Conservation (phyloP, 768 basidiomycete genomes). For the Leucocoprinus leucothites region DNA sequence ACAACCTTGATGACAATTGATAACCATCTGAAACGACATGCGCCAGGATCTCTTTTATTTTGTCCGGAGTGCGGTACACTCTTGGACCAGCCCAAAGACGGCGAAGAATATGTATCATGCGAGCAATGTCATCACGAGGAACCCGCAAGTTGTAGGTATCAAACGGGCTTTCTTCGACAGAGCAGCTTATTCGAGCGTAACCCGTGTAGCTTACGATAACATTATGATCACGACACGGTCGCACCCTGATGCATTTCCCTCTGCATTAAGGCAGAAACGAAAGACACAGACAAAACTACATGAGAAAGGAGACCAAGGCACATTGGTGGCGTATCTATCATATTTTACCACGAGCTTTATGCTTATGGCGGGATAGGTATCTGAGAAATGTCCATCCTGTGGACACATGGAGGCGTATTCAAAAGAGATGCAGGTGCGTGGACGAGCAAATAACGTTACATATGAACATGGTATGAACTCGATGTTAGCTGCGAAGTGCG, state of each 20-base stretch:
- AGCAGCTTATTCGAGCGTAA: background rate
- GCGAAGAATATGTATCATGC: slow-evolving; percentile 73
- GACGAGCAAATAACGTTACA: background rate
- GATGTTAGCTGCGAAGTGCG: slow-evolving; percentile 71
- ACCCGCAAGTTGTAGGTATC: slow-evolving; percentile 78
- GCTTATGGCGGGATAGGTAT: slow-evolving; percentile 48
- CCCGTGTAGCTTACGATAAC: slow-evolving; percentile 79
- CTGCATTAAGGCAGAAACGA: slow-evolving; percentile 77
- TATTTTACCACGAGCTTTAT: background rate
- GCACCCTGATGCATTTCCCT: slow-evolving; percentile 93
- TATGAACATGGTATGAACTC: slow-evolving; percentile 11
- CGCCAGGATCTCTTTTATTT: slow-evolving; percentile 84
- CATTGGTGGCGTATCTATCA: slow-evolving; percentile 28
- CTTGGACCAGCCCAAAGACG: slow-evolving; percentile 74
- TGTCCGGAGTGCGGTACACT: slow-evolving; percentile 93
- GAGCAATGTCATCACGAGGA: slow-evolving; percentile 88
- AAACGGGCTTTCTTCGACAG: background rate
- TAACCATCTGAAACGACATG: background rate
- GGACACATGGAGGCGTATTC: slow-evolving; percentile 84
- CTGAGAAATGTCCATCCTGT: slow-evolving; percentile 87
- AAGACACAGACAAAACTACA: slow-evolving; percentile 87
- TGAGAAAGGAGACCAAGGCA: slow-evolving; percentile 65
- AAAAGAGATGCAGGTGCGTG: slow-evolving; percentile 79
- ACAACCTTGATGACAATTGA: background rate
- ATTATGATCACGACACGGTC: slow-evolving; percentile 87